A percentile compares a stretch with the other conserved stretches of the same genome.
These are phyloP conservation scores for Cardamine occulta DNA, from an alignment of 345 rosid species.

Conservation along the genomic window DNA sequence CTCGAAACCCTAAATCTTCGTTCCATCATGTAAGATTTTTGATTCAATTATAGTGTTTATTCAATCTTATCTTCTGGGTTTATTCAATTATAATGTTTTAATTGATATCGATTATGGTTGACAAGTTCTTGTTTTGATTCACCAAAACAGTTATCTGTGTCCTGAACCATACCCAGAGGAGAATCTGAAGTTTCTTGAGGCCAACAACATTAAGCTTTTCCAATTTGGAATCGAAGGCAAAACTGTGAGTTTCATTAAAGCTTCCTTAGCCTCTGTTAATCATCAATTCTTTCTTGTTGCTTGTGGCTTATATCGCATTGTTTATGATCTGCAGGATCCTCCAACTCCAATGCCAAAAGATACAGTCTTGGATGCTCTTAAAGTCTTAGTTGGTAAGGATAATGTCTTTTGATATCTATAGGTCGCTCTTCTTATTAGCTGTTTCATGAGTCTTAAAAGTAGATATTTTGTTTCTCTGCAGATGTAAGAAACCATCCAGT, in stretches of 20 bases:
- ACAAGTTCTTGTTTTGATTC: not conserved
- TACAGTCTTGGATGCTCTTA: slow-evolving; percentile 67
- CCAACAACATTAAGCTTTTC: slow-evolving; percentile 62
- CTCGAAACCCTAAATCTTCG: slow-evolving; percentile 70
- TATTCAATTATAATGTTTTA: not conserved
- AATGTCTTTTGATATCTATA: not conserved
- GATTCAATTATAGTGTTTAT: not conserved
- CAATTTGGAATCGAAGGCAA: slow-evolving; percentile 86
- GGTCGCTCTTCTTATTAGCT: not conserved
- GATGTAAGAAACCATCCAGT: slow-evolving; percentile 92
- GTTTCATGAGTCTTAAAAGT: slow-evolving; percentile 9
- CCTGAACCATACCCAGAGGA: slow-evolving; percentile 84
- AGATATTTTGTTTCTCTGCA: slow-evolving; percentile 36
- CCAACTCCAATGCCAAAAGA: slow-evolving; percentile 55
- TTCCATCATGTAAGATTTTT: slow-evolving; percentile 63
- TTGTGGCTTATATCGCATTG: not conserved
- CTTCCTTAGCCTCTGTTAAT: not conserved
- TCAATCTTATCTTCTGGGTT: not conserved
- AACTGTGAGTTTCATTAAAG: slow-evolving; percentile 41
- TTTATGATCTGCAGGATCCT: slow-evolving; percentile 53
- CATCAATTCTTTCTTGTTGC: not conserved
- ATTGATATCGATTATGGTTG: not conserved
- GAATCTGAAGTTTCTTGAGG: slow-evolving; percentile 61
- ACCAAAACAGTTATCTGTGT: slow-evolving; percentile 67
- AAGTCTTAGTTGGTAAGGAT: slow-evolving; percentile 67